Percentiles rank a stretch among this genome's conserved stretches.
Evolutionary conservation across 805 yeast genomes (phyloP).

Genomic region (Deakozyma indianensis): DNA sequence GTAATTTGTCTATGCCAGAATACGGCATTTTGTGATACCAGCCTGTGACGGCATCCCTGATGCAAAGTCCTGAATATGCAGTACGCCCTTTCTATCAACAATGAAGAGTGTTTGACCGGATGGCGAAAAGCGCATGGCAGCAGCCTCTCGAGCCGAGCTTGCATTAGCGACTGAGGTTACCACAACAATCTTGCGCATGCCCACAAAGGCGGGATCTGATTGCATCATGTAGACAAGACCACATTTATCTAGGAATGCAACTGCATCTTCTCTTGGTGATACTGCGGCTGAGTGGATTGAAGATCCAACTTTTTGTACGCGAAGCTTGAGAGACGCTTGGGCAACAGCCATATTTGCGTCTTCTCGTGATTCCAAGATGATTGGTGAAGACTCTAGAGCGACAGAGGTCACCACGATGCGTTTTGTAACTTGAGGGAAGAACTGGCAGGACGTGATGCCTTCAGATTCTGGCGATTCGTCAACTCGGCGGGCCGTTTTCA

Average conservation of each 20-base stretch:
- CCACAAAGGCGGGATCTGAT: constrained; percentile 20
- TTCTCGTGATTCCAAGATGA: constrained; percentile 43
- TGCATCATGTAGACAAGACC: constrained; percentile 58
- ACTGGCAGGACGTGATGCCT: constrained; percentile 71
- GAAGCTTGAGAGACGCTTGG: constrained; percentile 44
- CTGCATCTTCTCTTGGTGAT: constrained; percentile 77
- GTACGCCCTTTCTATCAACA: constrained; percentile 68
- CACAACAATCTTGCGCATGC: constrained; percentile 44
- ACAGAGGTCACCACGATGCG: constrained; percentile 39
- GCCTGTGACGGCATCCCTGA: constrained; percentile 58
- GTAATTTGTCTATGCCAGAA: constrained; percentile 7
- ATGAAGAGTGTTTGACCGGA: constrained; percentile 70
- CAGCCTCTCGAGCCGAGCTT: constrained; percentile 58
- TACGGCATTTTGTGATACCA: constrained; percentile 20
- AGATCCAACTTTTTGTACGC: constrained; percentile 70
- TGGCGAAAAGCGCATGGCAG: constrained; percentile 57
- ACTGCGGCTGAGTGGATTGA: constrained; percentile 58
- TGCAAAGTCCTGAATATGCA: constrained; percentile 75
- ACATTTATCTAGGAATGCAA: constrained; percentile 65
- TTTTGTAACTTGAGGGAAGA: constrained; percentile 50
- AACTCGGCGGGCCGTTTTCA: constrained; percentile 51
- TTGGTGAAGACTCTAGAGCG: constrained; percentile 52
- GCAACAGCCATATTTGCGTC: constrained; percentile 29
- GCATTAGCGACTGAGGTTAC: constrained; percentile 74
- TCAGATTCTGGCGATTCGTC: constrained; percentile 66